Evolutionary conservation across 345 rosid species (phyloP).

Genomic region (Citropsis articulata): DNA sequence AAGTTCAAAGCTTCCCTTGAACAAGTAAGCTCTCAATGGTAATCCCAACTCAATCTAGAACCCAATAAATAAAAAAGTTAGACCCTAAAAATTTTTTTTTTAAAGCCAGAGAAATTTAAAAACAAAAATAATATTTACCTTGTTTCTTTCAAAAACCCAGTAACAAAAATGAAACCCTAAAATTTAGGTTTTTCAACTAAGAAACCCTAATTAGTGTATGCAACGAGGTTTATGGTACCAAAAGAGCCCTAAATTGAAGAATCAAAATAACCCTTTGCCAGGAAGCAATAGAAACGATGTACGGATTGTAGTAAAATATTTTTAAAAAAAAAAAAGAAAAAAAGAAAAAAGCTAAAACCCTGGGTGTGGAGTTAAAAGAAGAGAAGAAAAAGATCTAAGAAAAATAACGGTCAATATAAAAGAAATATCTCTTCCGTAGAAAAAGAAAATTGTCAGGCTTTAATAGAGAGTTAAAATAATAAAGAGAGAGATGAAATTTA

Average conservation of each 20-base stretch:
- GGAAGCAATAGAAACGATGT: background rate
- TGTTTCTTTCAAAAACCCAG: background rate
- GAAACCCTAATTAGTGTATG: background rate
- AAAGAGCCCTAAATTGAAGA: background rate
- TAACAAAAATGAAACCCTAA: background rate
- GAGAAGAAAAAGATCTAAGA: conserved; percentile 3
- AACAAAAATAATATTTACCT: background rate
- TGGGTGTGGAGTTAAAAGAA: background rate
- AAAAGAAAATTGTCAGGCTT: too few relatives aligned
- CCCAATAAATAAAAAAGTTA: background rate
- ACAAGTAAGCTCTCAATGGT: conserved; percentile 8
- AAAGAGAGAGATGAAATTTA: too few relatives aligned
- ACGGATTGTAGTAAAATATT: background rate
- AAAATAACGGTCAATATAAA: too few relatives aligned
- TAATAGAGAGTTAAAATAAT: too few relatives aligned
- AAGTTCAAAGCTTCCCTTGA: conserved; percentile 19
- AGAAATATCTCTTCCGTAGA: too few relatives aligned
- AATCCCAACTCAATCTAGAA: background rate
- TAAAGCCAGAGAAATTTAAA: background rate
- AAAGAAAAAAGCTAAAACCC: background rate
- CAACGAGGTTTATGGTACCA: background rate
- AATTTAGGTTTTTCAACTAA: conserved; percentile 11
- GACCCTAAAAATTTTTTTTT: background rate
- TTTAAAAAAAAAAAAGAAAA: too few relatives aligned
- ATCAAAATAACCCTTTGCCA: background rate